Evolutionary conservation across 2,329 filamentous ascomycete species (phyloP), one percentile per base, ranked within the genome.

Genomic region (Fusarium annulatum): DNA sequence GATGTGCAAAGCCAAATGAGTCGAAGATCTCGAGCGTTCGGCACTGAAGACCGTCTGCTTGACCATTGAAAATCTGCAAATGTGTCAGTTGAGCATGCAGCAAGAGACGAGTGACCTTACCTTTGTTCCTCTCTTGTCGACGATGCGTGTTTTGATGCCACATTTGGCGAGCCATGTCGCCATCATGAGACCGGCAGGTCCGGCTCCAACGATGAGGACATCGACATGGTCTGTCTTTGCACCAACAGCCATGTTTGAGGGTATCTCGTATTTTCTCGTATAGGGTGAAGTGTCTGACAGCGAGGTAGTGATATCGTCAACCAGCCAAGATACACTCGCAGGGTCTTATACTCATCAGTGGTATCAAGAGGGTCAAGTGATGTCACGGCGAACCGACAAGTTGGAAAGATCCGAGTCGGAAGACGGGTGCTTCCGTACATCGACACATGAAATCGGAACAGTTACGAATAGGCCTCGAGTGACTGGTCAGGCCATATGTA

Each of bases 21-120:
- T 94, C 91, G 62, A 94, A 89, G n/a, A 94, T 92, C 80, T 94
- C 91, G 4, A 93, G 84, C 4, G 65, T 73, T 14, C 69, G 65
- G 19, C 65, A 70, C 48, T 73, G 71, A 21, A 73, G 65, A 21
- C 65, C 71, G 26, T 73, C 71, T 15, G 71, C 71, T 36, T 73
- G 71, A 3, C 56, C 66, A 14, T 60, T 63, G 7, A 60, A 63
- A 19, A 63, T 15, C 43, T 63, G 10, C 6, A 3, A 4, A 18
- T 5, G 4, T 36, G 19, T 61, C 11, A 70, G 43, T 28, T 41
- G 9, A 48, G 2, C 12, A 4, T 3, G 8, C 19, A 26, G 4
- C 5, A n/a, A n/a, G 6, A 18, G 14, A 7, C 10, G 3, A 2
- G 5, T 1, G 0, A 9, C 7, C 7, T 10, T 3, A 58, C 67